phyloP scores from a whole-genome alignment of 1,284 basidiomycete species.

The Rugosomyces carneus region DNA sequence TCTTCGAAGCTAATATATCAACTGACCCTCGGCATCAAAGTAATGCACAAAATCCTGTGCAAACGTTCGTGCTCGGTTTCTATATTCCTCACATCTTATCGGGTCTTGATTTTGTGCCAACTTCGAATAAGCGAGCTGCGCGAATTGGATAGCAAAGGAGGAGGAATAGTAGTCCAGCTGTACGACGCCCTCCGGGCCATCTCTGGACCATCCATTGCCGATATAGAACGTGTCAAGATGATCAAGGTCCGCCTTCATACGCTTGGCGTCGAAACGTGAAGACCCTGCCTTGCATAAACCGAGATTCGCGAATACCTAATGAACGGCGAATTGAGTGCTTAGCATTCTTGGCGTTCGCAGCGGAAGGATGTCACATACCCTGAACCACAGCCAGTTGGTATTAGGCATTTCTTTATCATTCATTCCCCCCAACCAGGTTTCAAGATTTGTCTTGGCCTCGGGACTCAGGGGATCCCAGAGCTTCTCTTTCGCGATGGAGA shows the following conservation, averaged over 20 bases:
- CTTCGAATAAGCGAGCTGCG: conserved; percentile 69
- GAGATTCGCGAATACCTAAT: conserved; percentile 70
- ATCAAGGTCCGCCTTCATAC: conserved; percentile 71
- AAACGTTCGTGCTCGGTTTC: conserved; percentile 57
- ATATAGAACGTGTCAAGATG: conserved; percentile 79
- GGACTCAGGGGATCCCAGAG: conserved; percentile 58
- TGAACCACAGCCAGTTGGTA: conserved; percentile 81
- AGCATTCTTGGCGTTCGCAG: background rate
- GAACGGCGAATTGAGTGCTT: background rate
- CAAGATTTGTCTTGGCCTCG: conserved; percentile 51
- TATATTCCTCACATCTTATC: conserved; percentile 56
- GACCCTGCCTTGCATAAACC: conserved; percentile 62
- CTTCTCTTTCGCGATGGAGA: conserved; percentile 59
- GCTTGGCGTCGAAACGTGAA: conserved; percentile 45
- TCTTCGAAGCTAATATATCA: background rate
- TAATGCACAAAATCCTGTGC: conserved; percentile 70
- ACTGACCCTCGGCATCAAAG: conserved; percentile 63
- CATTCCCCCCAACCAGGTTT: conserved; percentile 67
- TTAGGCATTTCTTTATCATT: conserved; percentile 71
- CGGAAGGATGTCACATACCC: conserved; percentile 30
- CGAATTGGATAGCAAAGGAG: conserved; percentile 74
- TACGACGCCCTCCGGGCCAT: conserved; percentile 72
- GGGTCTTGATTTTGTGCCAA: conserved; percentile 60
- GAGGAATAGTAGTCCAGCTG: conserved; percentile 79
- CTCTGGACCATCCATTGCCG: conserved; percentile 69